A percentile compares a stretch with the other conserved stretches of the same genome.
phyloP scores from a whole-genome alignment of 257 asterid species.

The Plantago major region DNA sequence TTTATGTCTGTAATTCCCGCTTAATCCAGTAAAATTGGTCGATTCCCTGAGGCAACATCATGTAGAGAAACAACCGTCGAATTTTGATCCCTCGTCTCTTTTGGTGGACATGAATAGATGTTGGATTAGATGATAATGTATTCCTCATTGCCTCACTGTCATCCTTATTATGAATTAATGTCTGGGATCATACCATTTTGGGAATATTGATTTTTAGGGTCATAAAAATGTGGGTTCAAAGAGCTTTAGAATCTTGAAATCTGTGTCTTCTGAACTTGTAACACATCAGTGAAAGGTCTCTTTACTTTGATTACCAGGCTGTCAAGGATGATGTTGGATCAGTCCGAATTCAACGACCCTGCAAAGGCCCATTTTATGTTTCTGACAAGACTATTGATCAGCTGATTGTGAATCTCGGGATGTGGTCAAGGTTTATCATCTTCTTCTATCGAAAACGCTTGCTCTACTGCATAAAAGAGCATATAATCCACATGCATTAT shows the following conservation, averaged over 20 bases:
- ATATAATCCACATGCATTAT: not conserved
- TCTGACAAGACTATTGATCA: conserved; percentile 85
- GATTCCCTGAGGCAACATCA: no score
- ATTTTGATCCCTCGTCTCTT: no score
- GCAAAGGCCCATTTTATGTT: conserved; percentile 93
- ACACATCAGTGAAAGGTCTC: conserved; percentile 15
- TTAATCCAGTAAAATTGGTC: no score
- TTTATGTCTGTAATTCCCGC: no score
- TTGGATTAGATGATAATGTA: no score
- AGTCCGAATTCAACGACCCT: conserved; percentile 81
- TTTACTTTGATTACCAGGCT: conserved; percentile 44
- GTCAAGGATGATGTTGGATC: conserved; percentile 89
- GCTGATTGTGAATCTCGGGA: conserved; percentile 93
- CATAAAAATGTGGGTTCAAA: no score
- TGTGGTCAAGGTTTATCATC: conserved; percentile 78
- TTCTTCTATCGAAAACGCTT: conserved; percentile 11
- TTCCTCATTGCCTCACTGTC: no score
- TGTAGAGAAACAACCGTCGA: no score
- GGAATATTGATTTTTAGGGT: no score
- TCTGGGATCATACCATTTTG: no score
- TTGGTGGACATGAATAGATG: no score
- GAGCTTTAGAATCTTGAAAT: conserved; percentile 8
- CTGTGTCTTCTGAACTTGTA: conserved; percentile 11
- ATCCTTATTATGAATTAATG: no score
- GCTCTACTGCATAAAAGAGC: not conserved